Base-by-base conservation (phyloP, 1,139 yeast species). In the Wickerhamomyces sp. region DNA sequence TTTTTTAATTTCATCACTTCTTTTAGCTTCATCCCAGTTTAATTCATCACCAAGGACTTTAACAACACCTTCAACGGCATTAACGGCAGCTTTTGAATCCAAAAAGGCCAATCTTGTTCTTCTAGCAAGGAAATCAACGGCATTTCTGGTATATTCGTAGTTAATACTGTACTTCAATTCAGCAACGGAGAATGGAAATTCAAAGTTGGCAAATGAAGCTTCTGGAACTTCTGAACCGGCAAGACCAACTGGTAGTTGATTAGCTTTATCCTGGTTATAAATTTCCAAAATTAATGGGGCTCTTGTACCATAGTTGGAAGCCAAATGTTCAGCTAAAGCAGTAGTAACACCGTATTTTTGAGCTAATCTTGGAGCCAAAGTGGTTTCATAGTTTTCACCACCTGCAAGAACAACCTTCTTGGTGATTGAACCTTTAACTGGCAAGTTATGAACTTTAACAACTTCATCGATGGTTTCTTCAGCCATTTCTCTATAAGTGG, bases 401-500 rank as follows among this genome's bases (percentile, higher is more conserved):
- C 97, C 97, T 41, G 78, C 72, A 43, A 89, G 69, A 47, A 79
- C 67, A 43, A 79, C 52, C 38, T 71, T 54, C 57, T 75, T 78
- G 30, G 94, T 80, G 45, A 69, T 68, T 54, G 95, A 85, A 24
- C 79, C 75, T 46, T 67, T 68, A 36, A 64, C 63, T 32, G 59
- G 45, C 31, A 66, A 59, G 12, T 54, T 54, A 17, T 69, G 66
- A 36, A 68, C 61, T 53, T 75, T 70, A 37, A 86, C 70, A 40
- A 86, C 76, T 48, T 77, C 78, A 60, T 86, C 83, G 34, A 89
- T 81, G 32, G 96, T 86, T 66, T 89, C 96, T 65, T 88, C 80
- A 24, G 97, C 96, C 97, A 89, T 89, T 66, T 87, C 95, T 66
- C 97, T 76, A 68, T 88, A 89, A 27, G 97, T 89, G 38, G 97